Evolutionary conservation across 495 filamentous ascomycete genomes (phyloP).

Genomic region (Xeromyces bisporus): DNA sequence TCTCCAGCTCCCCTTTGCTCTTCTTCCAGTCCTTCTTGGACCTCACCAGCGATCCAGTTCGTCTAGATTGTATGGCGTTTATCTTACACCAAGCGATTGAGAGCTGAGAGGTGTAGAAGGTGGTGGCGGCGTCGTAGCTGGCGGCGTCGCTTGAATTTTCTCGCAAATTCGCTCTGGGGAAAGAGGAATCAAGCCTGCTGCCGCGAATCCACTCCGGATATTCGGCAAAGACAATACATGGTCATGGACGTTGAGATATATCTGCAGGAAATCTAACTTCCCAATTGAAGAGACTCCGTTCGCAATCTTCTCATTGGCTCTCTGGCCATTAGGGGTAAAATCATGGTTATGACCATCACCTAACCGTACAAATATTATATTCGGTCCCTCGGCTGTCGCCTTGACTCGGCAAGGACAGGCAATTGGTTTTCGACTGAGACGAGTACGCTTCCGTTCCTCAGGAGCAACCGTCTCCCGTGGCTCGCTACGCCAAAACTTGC

Average conservation of each 20-base stretch:
- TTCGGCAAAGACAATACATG: background rate
- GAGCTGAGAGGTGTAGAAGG: background rate
- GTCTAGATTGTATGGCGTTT: background rate
- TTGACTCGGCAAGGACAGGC: too few species aligned
- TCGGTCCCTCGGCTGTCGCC: too few species aligned
- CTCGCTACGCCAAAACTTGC: background rate
- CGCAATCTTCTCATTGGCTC: background rate
- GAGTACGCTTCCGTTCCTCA: too few species aligned
- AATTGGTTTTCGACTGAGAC: too few species aligned
- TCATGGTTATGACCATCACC: too few species aligned
- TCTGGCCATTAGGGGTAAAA: too few species aligned
- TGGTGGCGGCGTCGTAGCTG: background rate
- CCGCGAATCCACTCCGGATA: background rate
- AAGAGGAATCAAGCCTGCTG: background rate
- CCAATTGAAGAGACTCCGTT: background rate
- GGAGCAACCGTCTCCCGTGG: too few species aligned
- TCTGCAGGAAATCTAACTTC: background rate
- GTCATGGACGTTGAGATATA: background rate
- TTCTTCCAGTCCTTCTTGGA: background rate
- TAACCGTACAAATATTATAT: too few species aligned
- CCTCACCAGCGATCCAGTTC: background rate
- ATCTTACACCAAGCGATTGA: background rate
- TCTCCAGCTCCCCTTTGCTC: background rate
- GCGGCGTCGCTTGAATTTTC: background rate
- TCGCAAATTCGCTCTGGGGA: background rate